Evolutionary conservation across 306 rosid genomes (phyloP), one percentile per base, ranked within the genome.

Genomic region (Purshia tridentata): DNA sequence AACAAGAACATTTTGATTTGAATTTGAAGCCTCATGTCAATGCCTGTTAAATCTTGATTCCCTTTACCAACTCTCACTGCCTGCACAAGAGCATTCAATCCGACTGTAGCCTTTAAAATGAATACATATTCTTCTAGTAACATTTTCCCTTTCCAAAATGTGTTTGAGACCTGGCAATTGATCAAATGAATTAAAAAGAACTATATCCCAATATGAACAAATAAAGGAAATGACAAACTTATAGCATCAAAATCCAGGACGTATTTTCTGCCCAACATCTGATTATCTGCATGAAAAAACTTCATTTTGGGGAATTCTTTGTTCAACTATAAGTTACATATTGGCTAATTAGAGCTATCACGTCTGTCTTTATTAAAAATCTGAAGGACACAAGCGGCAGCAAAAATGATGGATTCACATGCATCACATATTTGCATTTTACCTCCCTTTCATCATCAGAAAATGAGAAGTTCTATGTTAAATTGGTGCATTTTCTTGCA

Each of bases 41-140:
- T 20, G 69, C 93, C 83, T 13, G 94, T 94, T 48, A 94, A 92
- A 77, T 94, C 98, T 73, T 81, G 81, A 81, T 86, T 91, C 58
- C 97, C 98, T 74, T 85, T 94, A 42, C 97, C 98, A 46, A 94
- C 79, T 78, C 87, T 91, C 37, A 91, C 86, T 46, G 87, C 97
- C 84, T 88, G 86, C 8, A 94, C 88, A 64, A 94, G 91, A 70
- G 91, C 91, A 72, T 84, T 75, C 69, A 91, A 48, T 64, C 98
- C 98, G 49, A 84, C 83, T 65, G 44, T 76, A 65, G 80, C 83
- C 88, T 88, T 91, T 10, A 91, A 71, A 78, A 81, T 71, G 73
- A 72, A 83, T 68, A 85, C 90, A 72, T 89, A 91, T 58, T 86
- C 95, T 84, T 91, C 97, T 6, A 91, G 86, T 64, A 16, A 62